Conservation (phyloP, 2,329 filamentous ascomycete genomes). For the Fusarium devonianum region DNA sequence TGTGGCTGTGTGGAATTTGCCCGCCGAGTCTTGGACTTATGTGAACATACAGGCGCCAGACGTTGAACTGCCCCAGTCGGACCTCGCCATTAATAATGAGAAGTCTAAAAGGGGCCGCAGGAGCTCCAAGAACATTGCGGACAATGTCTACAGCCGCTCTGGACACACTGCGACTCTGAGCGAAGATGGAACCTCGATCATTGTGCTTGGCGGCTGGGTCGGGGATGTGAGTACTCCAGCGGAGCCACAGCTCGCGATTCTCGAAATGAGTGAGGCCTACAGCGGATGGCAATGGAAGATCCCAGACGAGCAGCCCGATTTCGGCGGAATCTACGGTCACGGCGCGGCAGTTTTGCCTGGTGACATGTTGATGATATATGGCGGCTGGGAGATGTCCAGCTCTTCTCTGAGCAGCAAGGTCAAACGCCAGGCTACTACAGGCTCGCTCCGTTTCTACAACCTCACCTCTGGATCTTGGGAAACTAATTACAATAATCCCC, state of each 20-base stretch:
- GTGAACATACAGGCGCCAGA: conserved; percentile 65
- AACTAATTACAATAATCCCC: conserved; percentile 58
- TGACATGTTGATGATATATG: conserved; percentile 73
- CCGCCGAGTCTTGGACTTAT: conserved; percentile 87
- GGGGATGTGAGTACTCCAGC: conserved; percentile 80
- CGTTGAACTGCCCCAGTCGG: conserved; percentile 52
- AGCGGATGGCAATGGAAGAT: conserved; percentile 77
- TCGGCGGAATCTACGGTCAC: conserved; percentile 66
- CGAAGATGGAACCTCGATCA: conserved; percentile 77
- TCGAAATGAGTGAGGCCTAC: conserved; percentile 78
- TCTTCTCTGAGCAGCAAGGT: conserved; percentile 40
- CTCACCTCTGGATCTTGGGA: conserved; percentile 64
- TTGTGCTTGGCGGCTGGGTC: conserved; percentile 92
- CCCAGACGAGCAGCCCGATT: conserved; percentile 58
- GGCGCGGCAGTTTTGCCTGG: conserved; percentile 69
- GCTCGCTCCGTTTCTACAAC: conserved; percentile 59
- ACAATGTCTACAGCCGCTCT: conserved; percentile 76
- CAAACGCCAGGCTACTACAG: conserved; percentile 46
- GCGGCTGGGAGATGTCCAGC: conserved; percentile 61
- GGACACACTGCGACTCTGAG: conserved; percentile 87
- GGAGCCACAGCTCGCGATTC: conserved; percentile 78
- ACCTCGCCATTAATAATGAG: conserved; percentile 58
- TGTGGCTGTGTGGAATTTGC: conserved; percentile 84
- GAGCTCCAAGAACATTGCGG: conserved; percentile 39
- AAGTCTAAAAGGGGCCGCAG: conserved; percentile 16